Conservation (phyloP, 2,329 filamentous ascomycete genomes). For the Zopfia rhizophila region DNA sequence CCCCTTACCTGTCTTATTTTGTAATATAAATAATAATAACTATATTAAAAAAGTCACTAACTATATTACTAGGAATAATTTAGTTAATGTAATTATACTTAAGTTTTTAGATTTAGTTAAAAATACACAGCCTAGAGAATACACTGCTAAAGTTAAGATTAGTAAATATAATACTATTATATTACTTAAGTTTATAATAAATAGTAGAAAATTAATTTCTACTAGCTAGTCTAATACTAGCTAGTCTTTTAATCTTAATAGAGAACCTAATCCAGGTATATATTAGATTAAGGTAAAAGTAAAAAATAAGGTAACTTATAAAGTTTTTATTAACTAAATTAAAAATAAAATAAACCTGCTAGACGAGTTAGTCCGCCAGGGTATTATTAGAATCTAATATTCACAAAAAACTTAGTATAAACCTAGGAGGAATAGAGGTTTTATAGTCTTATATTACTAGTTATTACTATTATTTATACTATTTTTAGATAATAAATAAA, state of each 20-base stretch:
- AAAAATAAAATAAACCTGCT: conserved; percentile 17
- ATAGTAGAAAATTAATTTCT: conserved; percentile 12
- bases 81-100: conserved; percentile 12
- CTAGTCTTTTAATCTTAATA: conserved; percentile 10
- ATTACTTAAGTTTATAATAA: conserved; percentile 17
- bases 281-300: conserved; percentile 14
- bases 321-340: conserved; percentile 16
- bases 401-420: conserved; percentile 10
- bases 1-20: conserved; percentile 13
- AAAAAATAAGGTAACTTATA: conserved; percentile 14
- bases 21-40: conserved; percentile 10
- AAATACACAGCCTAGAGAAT: conserved; percentile 14
- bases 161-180: conserved; percentile 7
- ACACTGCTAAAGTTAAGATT: conserved; percentile 11
- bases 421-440: conserved; percentile 6
- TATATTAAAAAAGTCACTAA: conserved; percentile 8
- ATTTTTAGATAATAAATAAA: conserved; percentile 9
- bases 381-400: conserved; percentile 14
- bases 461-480: conserved; percentile 10
- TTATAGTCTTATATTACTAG: conserved; percentile 5
- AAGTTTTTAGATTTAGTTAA: conserved; percentile 11
- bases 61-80: conserved; percentile 15
- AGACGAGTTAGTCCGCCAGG: conserved; percentile 7
- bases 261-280: conserved; percentile 12
- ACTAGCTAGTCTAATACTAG: conserved; percentile 13